These are phyloP conservation scores for Pinus taeda DNA, from an alignment of 75 land plant genomes.

Conservation along the genomic window DNA sequence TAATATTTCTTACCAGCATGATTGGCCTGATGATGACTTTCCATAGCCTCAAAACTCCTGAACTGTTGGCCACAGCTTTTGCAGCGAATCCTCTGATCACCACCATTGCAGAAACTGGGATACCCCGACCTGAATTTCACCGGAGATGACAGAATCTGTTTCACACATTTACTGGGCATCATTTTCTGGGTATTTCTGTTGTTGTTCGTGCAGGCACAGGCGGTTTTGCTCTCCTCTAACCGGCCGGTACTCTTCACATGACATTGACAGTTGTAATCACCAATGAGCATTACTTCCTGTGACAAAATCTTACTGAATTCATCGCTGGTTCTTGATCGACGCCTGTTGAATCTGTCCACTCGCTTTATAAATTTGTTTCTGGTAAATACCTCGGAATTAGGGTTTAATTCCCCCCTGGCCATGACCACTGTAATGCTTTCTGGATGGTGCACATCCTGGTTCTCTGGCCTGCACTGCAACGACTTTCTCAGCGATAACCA, in stretches of 20 bases:
- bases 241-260: too few relatives aligned
- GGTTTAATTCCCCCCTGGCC: slow-evolving; percentile 34
- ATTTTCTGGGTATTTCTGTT: too few relatives aligned
- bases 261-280: neutral
- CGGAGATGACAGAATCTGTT: too few relatives aligned
- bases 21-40: slow-evolving; percentile 63
- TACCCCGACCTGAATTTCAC: too few relatives aligned
- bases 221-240: too few relatives aligned
- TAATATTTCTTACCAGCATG: slow-evolving; percentile 54
- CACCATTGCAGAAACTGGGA: too few relatives aligned
- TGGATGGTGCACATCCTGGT: slow-evolving; percentile 63
- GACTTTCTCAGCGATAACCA: slow-evolving; percentile 66
- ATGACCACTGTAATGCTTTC: slow-evolving; percentile 15
- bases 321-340: slow-evolving; percentile 69
- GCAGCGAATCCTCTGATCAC: too few relatives aligned
- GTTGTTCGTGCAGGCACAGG: too few relatives aligned
- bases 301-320: slow-evolving; percentile 56
- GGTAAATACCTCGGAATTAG: slow-evolving; percentile 30
- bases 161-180: too few relatives aligned
- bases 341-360: slow-evolving; percentile 31
- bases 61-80: slow-evolving; percentile 69
- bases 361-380: too few relatives aligned
- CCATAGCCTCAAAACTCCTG: slow-evolving; percentile 52
- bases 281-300: slow-evolving; percentile 45
- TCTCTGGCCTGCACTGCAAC: slow-evolving; percentile 62